phyloP scores from a whole-genome alignment of 1,284 basidiomycete species.

The Ceratobasidium sp. region DNA sequence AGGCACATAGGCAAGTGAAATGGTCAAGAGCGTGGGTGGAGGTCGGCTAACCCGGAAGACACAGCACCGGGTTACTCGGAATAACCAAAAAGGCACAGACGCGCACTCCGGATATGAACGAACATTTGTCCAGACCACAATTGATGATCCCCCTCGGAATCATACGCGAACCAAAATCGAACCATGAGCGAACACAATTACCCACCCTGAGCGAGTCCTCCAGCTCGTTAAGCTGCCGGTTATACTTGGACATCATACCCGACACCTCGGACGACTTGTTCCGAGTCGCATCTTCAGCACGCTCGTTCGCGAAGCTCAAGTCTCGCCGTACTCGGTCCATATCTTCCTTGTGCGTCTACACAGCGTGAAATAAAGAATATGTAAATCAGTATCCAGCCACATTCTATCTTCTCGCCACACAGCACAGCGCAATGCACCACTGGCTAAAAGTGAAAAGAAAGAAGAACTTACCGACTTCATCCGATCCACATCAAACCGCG shows the following conservation, averaged over 20 bases:
- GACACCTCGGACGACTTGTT: slow-evolving; percentile 96
- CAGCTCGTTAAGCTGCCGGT: slow-evolving; percentile 94
- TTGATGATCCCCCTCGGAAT: no score
- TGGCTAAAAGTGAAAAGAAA: background rate
- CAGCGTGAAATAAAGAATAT: background rate
- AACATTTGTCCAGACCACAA: no score
- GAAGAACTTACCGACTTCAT: slow-evolving; percentile 75
- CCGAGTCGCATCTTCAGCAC: slow-evolving; percentile 93
- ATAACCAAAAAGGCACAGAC: no score
- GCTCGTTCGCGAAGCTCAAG: slow-evolving; percentile 96
- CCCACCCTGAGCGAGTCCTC: slow-evolving; percentile 92
- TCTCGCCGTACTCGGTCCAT: slow-evolving; percentile 94
- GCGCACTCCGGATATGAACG: no score
- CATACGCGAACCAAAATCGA: no score
- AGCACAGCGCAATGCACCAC: background rate
- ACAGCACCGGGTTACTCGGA: no score
- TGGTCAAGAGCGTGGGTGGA: no score
- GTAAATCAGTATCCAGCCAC: background rate
- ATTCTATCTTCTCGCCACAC: no score
- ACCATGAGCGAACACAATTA: slow-evolving; percentile 45
- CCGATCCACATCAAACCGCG: slow-evolving; percentile 96
- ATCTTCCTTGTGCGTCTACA: slow-evolving; percentile 91
- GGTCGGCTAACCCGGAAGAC: no score
- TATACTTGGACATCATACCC: slow-evolving; percentile 90
- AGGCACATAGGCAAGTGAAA: no score